Base-by-base conservation (phyloP, 495 filamentous ascomycete genomes). In the Thermochaetoides thermophila region DNA sequence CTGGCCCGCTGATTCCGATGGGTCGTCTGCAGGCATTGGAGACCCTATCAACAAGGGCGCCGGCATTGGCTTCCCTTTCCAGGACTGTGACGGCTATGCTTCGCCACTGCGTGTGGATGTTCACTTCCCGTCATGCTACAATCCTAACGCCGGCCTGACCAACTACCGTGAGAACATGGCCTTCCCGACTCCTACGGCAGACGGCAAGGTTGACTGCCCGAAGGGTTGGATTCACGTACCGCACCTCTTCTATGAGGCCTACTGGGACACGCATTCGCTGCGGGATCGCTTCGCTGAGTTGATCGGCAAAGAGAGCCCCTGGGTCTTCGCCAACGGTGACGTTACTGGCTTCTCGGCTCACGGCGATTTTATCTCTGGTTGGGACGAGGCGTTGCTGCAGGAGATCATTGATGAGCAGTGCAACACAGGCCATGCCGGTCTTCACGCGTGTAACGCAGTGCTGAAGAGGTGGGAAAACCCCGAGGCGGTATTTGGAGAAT, bases 321-420 rank as follows among this genome's bases (percentile, higher is more conserved):
- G 80, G 49, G 74, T 83, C 34, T 68, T 70, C 39, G 59, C 74
- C 36, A 74, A 68, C 49, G 71, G 71, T 17, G 71, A 75, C 29
- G 53, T 53, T 17, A 71, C 68, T n/a, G 68, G 68, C 29, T 71
- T 55, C 49, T 60, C 56, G 19, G 66, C 68, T 30, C 78, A 83
- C 53, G 76, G 66, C 21, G 78, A 83, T 53, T 82, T 83, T 53
- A 57, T 84, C 27, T 69, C 78, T 29, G 80, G 76, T 18, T 85
- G 80, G 80, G 69, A 84, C 39, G 49, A 61, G 31, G 39, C 54
- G 4, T 57, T 64, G 32, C 69, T 84, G 13, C 66, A 80, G 48
- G 57, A 63, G 21, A 73, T 73, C 38, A 61, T 79, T 38, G 51
- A 75, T 45, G n/a, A n/a, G n/a, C 62, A 53, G 29, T 84, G 78